phyloP scores from a whole-genome alignment of 192 early-diverging fungal genomes.

The Backusella psychrophila region DNA sequence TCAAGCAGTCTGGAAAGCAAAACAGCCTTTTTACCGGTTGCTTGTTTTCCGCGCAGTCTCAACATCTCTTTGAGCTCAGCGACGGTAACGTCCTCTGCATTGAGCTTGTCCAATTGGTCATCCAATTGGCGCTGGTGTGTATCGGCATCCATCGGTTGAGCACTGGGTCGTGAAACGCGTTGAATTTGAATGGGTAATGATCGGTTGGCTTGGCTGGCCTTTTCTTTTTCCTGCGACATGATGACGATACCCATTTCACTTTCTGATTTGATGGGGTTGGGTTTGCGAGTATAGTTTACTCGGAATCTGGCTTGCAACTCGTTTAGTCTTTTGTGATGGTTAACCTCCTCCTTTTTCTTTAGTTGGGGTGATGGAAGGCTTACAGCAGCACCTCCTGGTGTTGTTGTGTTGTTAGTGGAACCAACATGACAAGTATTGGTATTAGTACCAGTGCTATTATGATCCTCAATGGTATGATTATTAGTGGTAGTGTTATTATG shows the following conservation, averaged over 20 bases:
- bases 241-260: constrained; percentile 3
- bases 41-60: constrained; percentile 61
- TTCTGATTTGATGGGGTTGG: constrained; percentile 9
- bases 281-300: constrained; percentile 28
- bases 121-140: constrained; percentile 58
- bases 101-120: constrained; percentile 57
- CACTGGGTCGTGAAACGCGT: constrained; percentile 17
- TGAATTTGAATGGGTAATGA: constrained; percentile 38
- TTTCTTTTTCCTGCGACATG: neutral
- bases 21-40: constrained; percentile 70
- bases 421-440: no score
- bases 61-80: constrained; percentile 75
- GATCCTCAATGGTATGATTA: neutral
- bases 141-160: constrained; percentile 34
- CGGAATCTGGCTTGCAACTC: constrained; percentile 31
- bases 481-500: neutral
- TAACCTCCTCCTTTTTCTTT: constrained; percentile 13
- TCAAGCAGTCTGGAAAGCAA: constrained; percentile 62
- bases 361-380: neutral
- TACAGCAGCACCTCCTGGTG: neutral
- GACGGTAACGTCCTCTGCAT: constrained; percentile 78
- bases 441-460: neutral
- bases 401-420: neutral
- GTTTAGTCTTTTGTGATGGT: constrained; percentile 25
- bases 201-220: neutral